These are phyloP conservation scores for Aspergillus unguis DNA, from an alignment of 2,329 filamentous ascomycete genomes.

Conservation along the genomic window DNA sequence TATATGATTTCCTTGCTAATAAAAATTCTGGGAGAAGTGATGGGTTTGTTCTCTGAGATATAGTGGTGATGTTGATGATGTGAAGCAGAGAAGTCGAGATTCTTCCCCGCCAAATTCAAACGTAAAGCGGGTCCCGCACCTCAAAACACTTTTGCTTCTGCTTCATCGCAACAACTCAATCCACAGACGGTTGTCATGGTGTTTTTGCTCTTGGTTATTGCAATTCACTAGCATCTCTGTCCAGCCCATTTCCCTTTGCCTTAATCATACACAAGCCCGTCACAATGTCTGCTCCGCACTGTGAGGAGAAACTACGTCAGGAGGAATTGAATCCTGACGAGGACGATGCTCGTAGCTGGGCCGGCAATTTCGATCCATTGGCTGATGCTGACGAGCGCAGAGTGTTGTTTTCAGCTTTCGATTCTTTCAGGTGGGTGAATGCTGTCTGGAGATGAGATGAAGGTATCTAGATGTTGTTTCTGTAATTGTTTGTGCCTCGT, in stretches of 20 bases:
- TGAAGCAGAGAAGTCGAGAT: neutral
- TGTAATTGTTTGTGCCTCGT: neutral
- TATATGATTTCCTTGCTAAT: neutral
- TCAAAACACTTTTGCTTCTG: neutral
- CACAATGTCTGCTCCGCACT: too few relatives aligned
- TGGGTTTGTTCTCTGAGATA: too few relatives aligned
- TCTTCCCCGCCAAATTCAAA: conserved; percentile 15
- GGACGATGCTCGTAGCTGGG: conserved; percentile 46
- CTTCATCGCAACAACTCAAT: neutral
- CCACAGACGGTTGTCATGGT: too few relatives aligned
- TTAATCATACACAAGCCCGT: too few relatives aligned
- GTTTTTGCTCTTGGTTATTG: neutral
- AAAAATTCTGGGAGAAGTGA: too few relatives aligned
- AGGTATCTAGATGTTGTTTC: conserved; percentile 4
- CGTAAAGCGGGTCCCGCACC: conserved; percentile 9
- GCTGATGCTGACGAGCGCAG: conserved; percentile 75
- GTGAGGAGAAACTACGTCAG: too few relatives aligned
- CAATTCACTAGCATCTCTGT: neutral
- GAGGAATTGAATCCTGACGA: conserved; percentile 8
- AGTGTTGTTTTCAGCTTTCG: conserved; percentile 76
- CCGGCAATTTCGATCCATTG: conserved; percentile 62
- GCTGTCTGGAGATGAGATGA: neutral
- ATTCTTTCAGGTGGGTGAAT: conserved; percentile 77
- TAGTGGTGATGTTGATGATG: neutral
- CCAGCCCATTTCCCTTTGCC: neutral